Conservation (phyloP, 768 basidiomycete genomes). For the Crucibulum laeve region DNA sequence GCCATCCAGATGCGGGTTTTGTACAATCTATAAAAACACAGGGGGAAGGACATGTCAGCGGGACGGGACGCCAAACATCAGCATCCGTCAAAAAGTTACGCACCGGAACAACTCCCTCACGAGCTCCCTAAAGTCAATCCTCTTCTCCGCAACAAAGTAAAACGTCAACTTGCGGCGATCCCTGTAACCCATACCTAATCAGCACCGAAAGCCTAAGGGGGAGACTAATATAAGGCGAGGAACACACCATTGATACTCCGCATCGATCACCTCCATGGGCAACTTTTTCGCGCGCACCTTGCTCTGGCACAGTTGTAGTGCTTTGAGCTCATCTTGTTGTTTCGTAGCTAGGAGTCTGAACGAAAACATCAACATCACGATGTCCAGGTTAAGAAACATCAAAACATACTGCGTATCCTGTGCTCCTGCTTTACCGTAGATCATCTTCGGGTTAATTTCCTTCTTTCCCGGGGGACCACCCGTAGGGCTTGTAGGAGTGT, state of each 20-base stretch:
- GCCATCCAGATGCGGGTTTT: constrained; percentile 93
- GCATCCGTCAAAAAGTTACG: constrained; percentile 15
- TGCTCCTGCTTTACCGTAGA: constrained; percentile 80
- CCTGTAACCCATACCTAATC: constrained; percentile 98
- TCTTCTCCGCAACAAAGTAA: constrained; percentile 94
- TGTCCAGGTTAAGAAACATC: not conserved
- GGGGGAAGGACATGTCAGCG: constrained; percentile 1
- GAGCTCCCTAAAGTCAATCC: constrained; percentile 95
- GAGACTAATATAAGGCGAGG: not conserved
- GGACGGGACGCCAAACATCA: not conserved
- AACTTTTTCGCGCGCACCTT: constrained; percentile 93
- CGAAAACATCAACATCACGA: constrained; percentile 6
- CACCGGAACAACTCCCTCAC: constrained; percentile 92
- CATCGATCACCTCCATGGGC: constrained; percentile 98
- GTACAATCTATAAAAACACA: constrained; percentile 47
- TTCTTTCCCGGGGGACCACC: constrained; percentile 48
- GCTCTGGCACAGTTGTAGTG: constrained; percentile 83
- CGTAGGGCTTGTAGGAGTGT: constrained; percentile 21
- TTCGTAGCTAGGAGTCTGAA: constrained; percentile 73
- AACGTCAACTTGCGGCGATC: constrained; percentile 98
- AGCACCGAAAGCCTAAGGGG: constrained; percentile 63
- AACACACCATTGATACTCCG: constrained; percentile 94
- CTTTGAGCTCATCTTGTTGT: constrained; percentile 87
- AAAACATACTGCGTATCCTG: constrained; percentile 71
- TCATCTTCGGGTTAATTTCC: constrained; percentile 96